phyloP scores from a whole-genome alignment of 495 filamentous ascomycete genomes.

The Neurospora sp. region DNA sequence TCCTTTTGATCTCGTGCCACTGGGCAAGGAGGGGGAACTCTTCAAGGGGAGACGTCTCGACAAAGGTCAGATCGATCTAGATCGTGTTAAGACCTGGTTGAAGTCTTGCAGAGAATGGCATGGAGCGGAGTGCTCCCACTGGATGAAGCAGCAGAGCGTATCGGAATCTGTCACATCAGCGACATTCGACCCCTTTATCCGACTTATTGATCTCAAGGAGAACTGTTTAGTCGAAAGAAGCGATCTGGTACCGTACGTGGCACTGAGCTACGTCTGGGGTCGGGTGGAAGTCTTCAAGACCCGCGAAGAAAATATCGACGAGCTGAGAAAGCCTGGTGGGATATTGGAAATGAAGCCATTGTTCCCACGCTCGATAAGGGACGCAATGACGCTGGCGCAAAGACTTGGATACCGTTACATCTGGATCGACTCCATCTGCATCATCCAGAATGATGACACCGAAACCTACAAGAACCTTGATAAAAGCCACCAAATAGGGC shows the following conservation, averaged over 20 bases:
- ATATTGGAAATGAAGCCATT: background rate
- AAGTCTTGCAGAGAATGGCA: background rate
- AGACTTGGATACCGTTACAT: conserved; percentile 5
- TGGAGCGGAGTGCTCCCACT: background rate
- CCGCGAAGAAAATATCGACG: background rate
- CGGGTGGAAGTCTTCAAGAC: background rate
- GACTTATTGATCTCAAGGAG: background rate
- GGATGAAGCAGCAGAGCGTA: background rate
- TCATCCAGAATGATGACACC: conserved; percentile 19
- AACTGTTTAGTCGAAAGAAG: background rate
- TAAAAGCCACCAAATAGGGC: conserved; percentile 15
- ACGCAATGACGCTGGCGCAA: background rate
- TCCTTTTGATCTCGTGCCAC: background rate
- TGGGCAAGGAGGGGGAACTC: background rate
- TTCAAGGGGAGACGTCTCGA: background rate
- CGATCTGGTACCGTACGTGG: background rate
- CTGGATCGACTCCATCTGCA: conserved; percentile 20
- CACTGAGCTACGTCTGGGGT: background rate
- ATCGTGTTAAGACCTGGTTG: background rate
- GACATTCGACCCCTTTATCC: background rate
- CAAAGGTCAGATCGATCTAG: background rate
- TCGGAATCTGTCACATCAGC: background rate
- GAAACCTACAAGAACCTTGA: background rate
- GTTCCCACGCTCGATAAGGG: background rate
- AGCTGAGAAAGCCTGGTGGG: background rate